A percentile compares a stretch with the other conserved stretches of the same genome.
Evolutionary conservation across 345 rosid genomes (phyloP).

Genomic region (Lepidium sativum): DNA sequence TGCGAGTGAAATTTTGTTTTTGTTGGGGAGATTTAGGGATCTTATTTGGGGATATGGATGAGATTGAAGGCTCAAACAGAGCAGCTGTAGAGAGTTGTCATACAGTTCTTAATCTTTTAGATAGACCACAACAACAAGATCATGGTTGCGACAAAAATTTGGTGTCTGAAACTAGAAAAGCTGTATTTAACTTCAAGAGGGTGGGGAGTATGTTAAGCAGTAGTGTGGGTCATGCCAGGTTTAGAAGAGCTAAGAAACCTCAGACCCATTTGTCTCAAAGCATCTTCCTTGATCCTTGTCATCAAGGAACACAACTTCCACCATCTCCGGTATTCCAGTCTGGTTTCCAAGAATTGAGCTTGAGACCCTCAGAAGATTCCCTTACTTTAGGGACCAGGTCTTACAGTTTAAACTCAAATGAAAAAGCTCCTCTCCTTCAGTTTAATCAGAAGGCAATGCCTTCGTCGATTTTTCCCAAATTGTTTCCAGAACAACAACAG

Average conservation of each 20-base stretch:
- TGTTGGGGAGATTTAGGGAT: constrained; percentile 21
- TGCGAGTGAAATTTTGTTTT: background rate
- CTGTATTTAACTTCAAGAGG: constrained; percentile 80
- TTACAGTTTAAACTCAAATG: constrained; percentile 44
- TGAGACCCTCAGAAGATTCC: constrained; percentile 42
- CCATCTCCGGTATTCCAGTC: constrained; percentile 36
- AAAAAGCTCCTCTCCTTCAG: constrained; percentile 42
- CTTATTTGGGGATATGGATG: constrained; percentile 54
- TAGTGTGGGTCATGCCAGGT: constrained; percentile 91
- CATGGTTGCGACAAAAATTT: constrained; percentile 49
- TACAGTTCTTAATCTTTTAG: constrained; percentile 55
- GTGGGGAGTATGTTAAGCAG: constrained; percentile 61
- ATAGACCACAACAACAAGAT: constrained; percentile 51
- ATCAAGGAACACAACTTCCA: constrained; percentile 27
- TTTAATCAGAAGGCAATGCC: constrained; percentile 37
- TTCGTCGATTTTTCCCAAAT: constrained; percentile 29
- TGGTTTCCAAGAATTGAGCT: constrained; percentile 43
- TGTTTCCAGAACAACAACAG: constrained; percentile 43
- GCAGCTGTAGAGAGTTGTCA: constrained; percentile 84
- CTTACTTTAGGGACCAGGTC: constrained; percentile 45
- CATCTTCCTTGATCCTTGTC: constrained; percentile 40
- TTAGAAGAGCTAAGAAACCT: constrained; percentile 59
- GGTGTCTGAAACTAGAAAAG: constrained; percentile 68
- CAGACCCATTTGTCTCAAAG: constrained; percentile 43
- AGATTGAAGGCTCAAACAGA: constrained; percentile 75